A percentile compares a stretch with the other conserved stretches of the same genome.
These are phyloP conservation scores for Lindgomyces ingoldianus DNA, from an alignment of 495 filamentous ascomycete genomes.

Conservation along the genomic window DNA sequence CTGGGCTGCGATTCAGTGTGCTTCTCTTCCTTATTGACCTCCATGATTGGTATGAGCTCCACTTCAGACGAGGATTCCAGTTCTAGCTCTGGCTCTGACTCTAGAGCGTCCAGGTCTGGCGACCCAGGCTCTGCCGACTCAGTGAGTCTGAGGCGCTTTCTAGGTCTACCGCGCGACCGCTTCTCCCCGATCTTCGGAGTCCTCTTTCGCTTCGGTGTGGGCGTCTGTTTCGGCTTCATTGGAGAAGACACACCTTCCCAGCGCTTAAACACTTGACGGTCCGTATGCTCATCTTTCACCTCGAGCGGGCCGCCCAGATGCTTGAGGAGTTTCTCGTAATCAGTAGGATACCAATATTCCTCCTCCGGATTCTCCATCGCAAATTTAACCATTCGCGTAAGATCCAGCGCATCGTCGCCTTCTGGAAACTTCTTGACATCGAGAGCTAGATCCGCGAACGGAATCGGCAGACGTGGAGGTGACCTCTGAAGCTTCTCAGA, in stretches of 20 bases:
- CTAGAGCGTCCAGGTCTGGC: not conserved
- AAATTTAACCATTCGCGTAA: slow-evolving; percentile 18
- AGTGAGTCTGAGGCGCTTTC: not conserved
- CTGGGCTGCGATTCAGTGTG: not conserved
- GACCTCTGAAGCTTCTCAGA: not conserved
- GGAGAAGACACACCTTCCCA: not conserved
- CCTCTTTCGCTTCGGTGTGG: not conserved
- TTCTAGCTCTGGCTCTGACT: not conserved
- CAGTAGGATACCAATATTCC: not conserved
- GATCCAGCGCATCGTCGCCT: slow-evolving; percentile 18
- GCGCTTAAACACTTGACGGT: not conserved
- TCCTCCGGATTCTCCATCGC: slow-evolving; percentile 4
- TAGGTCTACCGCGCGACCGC: not conserved
- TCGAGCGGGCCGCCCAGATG: slow-evolving; percentile 1
- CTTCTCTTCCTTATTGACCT: not conserved
- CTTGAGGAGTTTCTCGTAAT: slow-evolving; percentile 5
- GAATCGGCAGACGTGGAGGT: not conserved
- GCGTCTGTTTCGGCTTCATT: not conserved
- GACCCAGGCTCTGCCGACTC: too few species aligned
- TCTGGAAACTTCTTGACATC: slow-evolving; percentile 7
- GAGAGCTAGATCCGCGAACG: slow-evolving; percentile 5
- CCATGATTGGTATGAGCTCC: too few species aligned
- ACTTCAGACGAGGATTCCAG: too few species aligned
- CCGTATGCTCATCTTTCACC: slow-evolving; percentile 3
- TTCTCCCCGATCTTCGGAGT: not conserved